These are phyloP conservation scores for Chrysanthemum makinoi DNA, from an alignment of 129 eudicot species.

Conservation along the genomic window DNA sequence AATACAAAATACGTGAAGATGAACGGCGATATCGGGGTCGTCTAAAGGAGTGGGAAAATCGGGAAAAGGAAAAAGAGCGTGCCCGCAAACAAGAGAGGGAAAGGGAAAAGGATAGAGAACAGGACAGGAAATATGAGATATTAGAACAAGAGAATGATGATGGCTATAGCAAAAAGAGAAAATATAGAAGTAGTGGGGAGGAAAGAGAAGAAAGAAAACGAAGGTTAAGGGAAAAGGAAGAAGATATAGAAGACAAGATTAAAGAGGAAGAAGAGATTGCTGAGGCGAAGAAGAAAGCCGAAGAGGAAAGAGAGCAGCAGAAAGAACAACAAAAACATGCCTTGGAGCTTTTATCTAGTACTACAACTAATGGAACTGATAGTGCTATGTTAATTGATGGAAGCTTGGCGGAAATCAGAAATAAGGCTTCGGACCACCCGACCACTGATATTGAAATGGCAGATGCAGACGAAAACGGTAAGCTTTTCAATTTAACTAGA, in stretches of 20 bases:
- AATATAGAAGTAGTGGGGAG: conserved; percentile 71
- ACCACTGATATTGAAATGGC: no score
- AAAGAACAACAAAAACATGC: conserved; percentile 31
- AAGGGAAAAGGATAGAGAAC: conserved; percentile 82
- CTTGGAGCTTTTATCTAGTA: no score
- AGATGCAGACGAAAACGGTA: no score
- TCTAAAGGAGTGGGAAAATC: conserved; percentile 87
- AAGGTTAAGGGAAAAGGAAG: conserved; percentile 86
- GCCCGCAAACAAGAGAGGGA: conserved; percentile 76
- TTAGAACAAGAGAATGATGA: conserved; percentile 82
- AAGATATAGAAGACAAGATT: conserved; percentile 71
- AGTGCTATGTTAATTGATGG: no score
- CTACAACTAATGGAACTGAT: no score
- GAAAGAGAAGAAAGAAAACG: conserved; percentile 83
- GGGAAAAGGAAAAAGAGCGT: conserved; percentile 83
- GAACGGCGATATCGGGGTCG: conserved; percentile 73
- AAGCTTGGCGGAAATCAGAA: no score
- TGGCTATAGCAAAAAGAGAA: conserved; percentile 72
- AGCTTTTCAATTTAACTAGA: no score
- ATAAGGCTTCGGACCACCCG: not conserved
- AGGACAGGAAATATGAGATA: conserved; percentile 70
- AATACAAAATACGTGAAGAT: conserved; percentile 74
- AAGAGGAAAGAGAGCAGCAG: conserved; percentile 55
- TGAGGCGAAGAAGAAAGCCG: conserved; percentile 71
- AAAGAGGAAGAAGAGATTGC: conserved; percentile 91